Evolutionary conservation across 148 eudicot genomes (phyloP), one percentile per base, ranked within the genome.

Genomic region (Vaccinium vitisidaea): DNA sequence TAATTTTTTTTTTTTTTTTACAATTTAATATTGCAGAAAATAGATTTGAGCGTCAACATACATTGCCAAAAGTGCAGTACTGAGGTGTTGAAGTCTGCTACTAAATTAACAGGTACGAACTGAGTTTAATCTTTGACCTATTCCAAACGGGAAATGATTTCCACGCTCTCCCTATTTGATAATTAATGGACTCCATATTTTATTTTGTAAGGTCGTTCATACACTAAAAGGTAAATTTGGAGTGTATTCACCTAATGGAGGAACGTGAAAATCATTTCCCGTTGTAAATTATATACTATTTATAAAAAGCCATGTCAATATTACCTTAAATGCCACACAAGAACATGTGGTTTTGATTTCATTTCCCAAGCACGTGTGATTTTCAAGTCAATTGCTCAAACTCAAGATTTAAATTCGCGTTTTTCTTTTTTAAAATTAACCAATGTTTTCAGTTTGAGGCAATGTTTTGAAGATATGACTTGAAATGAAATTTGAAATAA

Each of bases 61-160:
- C 63, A 86, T 77, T 77, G 80, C 80, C 70, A 78, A 6, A 86
- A 80, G 36, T 82, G 87, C 83, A 82, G 67, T 70, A 81, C 48
- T 14, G 23, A 30, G 16, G 83, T 84, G 1, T 8, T 88, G 63
- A 84, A 59, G 71, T 80, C 80, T 6, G 88, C 80, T 15, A 18
- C 88, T 25, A 88, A 88, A 80, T 77, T 84, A 36, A 1, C 59
- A 73, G 88, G 89, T 85, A 87, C 13, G 30, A 65, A 65, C 15
- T 65, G 71, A 23, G 71, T 65, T 50, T 23, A 65, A 23, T 65
- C 15, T 65, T 65, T 65, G 27, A 23, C 30, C 13, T 65, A 10
- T 65, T 23, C 30, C 71, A 0, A 61, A 8, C 12, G 69, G 69
- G 27, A 61, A 23, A 23, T 9, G 6, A 65, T 65, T 65, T 65